Evolutionary conservation across 2,329 filamentous ascomycete genomes (phyloP).

Genomic region (Hypoxylon sp.): DNA sequence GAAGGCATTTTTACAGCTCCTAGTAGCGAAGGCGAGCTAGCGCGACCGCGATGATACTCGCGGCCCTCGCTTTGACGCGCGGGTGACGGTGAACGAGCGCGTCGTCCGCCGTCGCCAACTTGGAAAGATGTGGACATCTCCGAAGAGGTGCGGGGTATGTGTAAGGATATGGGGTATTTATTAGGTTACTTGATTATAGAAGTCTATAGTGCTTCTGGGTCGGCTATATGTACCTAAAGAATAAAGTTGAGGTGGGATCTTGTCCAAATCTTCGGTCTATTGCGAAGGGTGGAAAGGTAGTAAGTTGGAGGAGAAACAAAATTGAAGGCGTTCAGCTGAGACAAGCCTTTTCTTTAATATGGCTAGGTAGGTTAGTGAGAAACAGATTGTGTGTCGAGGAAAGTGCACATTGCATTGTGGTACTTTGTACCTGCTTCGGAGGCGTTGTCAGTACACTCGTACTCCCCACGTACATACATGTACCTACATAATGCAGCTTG

Average conservation of each 20-base stretch:
- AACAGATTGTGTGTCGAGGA: slow-evolving; percentile 8
- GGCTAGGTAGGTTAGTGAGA: slow-evolving; percentile 26
- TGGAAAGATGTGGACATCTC: slow-evolving; percentile 62
- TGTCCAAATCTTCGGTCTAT: slow-evolving; percentile 1
- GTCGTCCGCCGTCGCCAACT: slow-evolving; percentile 59
- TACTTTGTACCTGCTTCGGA: slow-evolving; percentile 22
- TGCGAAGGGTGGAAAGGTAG: neutral
- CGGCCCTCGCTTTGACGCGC: slow-evolving; percentile 54
- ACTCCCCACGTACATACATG: slow-evolving; percentile 30
- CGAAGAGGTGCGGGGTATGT: slow-evolving; percentile 2
- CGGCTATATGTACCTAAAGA: slow-evolving; percentile 6
- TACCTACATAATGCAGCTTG: too few relatives aligned
- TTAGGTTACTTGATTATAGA: slow-evolving; percentile 12
- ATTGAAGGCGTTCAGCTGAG: slow-evolving; percentile 23
- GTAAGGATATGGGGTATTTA: slow-evolving; percentile 31
- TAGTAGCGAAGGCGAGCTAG: slow-evolving; percentile 50
- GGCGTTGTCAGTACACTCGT: slow-evolving; percentile 19
- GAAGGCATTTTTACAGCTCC: slow-evolving; percentile 58
- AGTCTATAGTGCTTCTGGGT: slow-evolving; percentile 5
- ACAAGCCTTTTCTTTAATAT: slow-evolving; percentile 38
- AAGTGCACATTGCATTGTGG: slow-evolving; percentile 10
- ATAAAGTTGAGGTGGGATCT: slow-evolving; percentile 12
- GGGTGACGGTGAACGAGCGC: slow-evolving; percentile 62
- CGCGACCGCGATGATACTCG: slow-evolving; percentile 53
- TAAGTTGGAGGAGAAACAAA: slow-evolving; percentile 8